phyloP scores from a whole-genome alignment of 805 yeast species.

The Nakazawaea anatomiae region DNA sequence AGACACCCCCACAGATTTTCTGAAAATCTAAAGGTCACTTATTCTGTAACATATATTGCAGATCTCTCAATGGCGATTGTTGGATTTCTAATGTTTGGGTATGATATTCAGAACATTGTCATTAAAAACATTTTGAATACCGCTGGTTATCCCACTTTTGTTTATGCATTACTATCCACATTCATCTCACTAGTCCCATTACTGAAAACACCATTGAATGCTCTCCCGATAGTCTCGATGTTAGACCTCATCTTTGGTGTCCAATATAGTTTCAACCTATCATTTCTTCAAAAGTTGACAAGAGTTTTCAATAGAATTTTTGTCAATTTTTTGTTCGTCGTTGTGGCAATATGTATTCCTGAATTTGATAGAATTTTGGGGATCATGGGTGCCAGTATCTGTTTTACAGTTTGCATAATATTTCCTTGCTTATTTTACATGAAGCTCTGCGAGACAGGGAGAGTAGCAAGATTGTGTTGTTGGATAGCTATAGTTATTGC shows the following conservation, averaged over 20 bases:
- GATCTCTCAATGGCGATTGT: conserved; percentile 57
- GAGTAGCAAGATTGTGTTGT: conserved; percentile 39
- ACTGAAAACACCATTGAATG: conserved; percentile 82
- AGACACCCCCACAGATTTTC: conserved; percentile 58
- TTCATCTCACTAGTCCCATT: conserved; percentile 76
- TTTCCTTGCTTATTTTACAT: conserved; percentile 76
- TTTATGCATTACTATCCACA: conserved; percentile 51
- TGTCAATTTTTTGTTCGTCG: conserved; percentile 60
- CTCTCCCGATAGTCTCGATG: conserved; percentile 80
- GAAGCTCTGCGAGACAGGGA: conserved; percentile 46
- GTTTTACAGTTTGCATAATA: conserved; percentile 74
- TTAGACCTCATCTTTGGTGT: conserved; percentile 41
- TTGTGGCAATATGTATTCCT: conserved; percentile 67
- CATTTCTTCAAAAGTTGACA: conserved; percentile 3
- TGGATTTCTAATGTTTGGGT: conserved; percentile 82
- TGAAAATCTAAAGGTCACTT: conserved; percentile 49
- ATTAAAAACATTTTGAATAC: conserved; percentile 70
- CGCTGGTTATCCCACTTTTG: conserved; percentile 59
- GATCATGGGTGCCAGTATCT: conserved; percentile 76
- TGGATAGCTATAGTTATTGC: conserved; percentile 41
- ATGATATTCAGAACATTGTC: conserved; percentile 59
- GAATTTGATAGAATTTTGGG: conserved; percentile 83
- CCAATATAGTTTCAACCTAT: conserved; percentile 7
- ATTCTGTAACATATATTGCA: conserved; percentile 48
- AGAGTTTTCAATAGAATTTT: conserved; percentile 30